phyloP scores from a whole-genome alignment of 2,329 filamentous ascomycete genomes.

The Botrytis deweyae region DNA sequence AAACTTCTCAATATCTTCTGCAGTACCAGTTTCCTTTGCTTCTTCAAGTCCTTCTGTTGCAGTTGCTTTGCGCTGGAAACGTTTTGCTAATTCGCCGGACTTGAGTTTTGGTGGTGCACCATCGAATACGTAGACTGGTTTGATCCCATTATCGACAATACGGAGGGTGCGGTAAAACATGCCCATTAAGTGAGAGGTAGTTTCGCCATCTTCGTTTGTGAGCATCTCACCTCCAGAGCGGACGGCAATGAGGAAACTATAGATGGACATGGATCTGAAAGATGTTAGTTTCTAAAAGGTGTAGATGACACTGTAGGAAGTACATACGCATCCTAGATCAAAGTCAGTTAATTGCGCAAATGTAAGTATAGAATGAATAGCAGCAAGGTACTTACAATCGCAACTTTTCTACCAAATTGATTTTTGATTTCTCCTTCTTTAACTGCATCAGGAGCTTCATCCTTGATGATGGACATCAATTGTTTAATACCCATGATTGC shows the following conservation, averaged over 20 bases:
- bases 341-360: constrained; percentile 26
- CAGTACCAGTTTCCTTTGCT: constrained; percentile 94
- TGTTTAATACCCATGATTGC: constrained; percentile 65
- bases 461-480: constrained; percentile 78
- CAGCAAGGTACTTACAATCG: constrained; percentile 66
- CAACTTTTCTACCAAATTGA: constrained; percentile 97
- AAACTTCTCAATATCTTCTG: constrained; percentile 98
- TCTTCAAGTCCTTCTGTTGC: constrained; percentile 88
- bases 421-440: constrained; percentile 98
- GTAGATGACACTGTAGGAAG: background rate
- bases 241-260: constrained; percentile 97
- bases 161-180: constrained; percentile 99
- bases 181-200: constrained; percentile 97
- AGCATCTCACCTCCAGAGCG: constrained; percentile 96
- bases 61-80: constrained; percentile 91
- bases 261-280: constrained; percentile 90
- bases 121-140: constrained; percentile 97
- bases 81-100: constrained; percentile 93
- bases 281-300: constrained; percentile 26
- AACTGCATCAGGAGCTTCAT: constrained; percentile 91
- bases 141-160: constrained; percentile 98
- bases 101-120: constrained; percentile 96
- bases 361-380: constrained; percentile 1
- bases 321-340: constrained; percentile 57
- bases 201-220: constrained; percentile 92